Evolutionary conservation across 768 basidiomycete species (phyloP), one percentile per base, ranked within the genome.

Genomic region (Rhodocollybia butyracea): DNA sequence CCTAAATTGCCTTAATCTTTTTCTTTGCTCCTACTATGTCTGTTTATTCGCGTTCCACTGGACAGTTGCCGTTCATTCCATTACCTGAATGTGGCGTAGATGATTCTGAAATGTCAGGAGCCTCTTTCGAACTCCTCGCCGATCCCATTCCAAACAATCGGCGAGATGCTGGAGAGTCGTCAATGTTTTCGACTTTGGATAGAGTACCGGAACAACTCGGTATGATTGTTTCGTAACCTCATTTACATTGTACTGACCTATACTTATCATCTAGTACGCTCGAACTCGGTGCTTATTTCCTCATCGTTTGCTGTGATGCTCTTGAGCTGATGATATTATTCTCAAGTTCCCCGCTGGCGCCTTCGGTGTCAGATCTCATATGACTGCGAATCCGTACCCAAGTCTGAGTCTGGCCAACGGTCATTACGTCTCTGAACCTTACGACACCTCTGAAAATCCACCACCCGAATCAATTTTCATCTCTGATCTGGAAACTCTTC

Each of bases 401-500:
- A 29, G 30, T 45, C 24, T 29, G 17, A 29, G n/a, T 46, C 27
- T 13, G 22, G 22, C 27, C 11, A 15, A 22, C 48, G 48, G 46
- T 34, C 46, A 50, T 50, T 50, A 50, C 48, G 48, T 50, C 48
- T 50, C 48, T 34, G 22, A 27, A 13, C 22, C 2, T 50, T 50
- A 50, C 48, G 34, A 50, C 11, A 38, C 46, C 21, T 48, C 11
- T 34, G 48, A 50, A 38, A 38, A 32, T 21, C 13, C 48, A 38
- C 36, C 32, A 31, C n/a, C 12, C 32, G 32, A 50, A 24, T 31
- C 10, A 22, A 38, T 26, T 39, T 36, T 22, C 5, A 15, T 24
- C 21, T 50, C 34, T 19, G 34, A 31, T 22, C 46, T 24, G 8
- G 46, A 32, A 17, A 36, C 8, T 38, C 12, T 24, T 24, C 8